Evolutionary conservation across 805 yeast genomes (phyloP), one percentile per base, ranked within the genome.

Genomic region (Zygotorulaspora chibaensis): DNA sequence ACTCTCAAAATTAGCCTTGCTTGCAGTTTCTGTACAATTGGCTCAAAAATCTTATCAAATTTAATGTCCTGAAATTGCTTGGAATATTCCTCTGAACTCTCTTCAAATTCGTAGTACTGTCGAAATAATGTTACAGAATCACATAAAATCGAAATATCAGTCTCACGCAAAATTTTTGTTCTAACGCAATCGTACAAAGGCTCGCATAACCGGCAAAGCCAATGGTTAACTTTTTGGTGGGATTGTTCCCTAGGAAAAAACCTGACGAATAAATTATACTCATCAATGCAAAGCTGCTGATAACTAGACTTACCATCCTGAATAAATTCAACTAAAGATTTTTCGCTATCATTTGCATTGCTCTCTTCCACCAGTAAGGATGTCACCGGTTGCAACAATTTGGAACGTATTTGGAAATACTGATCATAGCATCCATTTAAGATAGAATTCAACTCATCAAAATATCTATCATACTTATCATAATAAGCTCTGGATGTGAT

Each of bases 1-100:
- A 85, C 83, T 54, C 91, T 73, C 63, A 90, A 86, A 2, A 88
- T 83, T 33, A 91, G 70, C 48, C 96, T 71, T 2, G 87, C 75
- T 65, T 91, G 98, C 0, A 83, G 78, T 56, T 85, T 95, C 46
- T 81, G 80, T 20, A 84, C 63, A 9, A 88, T 76, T 0, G 95
- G 90, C 45, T 77, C 78, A 51, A 87, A 82, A 3, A 88, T 65
- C 36, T 71, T 73, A 8, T 81, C 86, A 49, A 75, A 74, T 47
- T 78, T 73, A n/a, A 65, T 54, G 36, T 60, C 56, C 16, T 48
- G 58, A 38, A 65, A 66, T 46, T 67, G 68, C 36, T 42, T 50
- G 11, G 42, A 37, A 52, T 62, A 57, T 35, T 57, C 65, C 43
- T 52, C 54, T n/a, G 63, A 59, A 39, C 54, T 55, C n/a, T 76